Conservation (phyloP, 176 grass and related monocot genomes). For the Puya raimondii region DNA sequence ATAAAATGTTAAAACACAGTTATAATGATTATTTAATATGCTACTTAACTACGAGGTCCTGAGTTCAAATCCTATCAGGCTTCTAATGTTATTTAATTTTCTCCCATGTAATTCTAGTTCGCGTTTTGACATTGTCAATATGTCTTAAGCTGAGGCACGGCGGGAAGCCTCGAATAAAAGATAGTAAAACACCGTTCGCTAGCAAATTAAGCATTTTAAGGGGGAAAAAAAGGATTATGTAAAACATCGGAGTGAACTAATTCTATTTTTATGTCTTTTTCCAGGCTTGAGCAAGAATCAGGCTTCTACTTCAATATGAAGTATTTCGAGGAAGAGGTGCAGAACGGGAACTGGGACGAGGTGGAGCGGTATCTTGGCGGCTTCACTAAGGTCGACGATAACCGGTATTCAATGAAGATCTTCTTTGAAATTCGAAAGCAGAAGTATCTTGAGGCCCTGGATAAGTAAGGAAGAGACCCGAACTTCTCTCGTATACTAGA, state of each 20-base stretch:
- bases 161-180: no score
- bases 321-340: constrained; percentile 78
- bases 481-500: neutral
- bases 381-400: constrained; percentile 84
- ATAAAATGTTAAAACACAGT: no score
- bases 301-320: constrained; percentile 97
- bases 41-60: neutral
- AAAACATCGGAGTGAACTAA: no score
- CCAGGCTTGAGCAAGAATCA: constrained; percentile 80
- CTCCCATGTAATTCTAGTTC: no score
- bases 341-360: constrained; percentile 75
- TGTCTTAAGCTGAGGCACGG: no score
- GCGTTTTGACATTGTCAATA: no score
- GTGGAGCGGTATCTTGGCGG: constrained; percentile 79
- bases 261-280: constrained; percentile 8
- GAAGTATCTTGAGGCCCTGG: constrained; percentile 81
- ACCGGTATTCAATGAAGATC: constrained; percentile 81
- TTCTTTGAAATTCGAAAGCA: constrained; percentile 91
- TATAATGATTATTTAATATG: neutral
- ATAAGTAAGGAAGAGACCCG: constrained; percentile 43
- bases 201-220: no score
- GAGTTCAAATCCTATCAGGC: no score
- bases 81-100: no score
- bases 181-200: no score
- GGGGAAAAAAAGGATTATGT: no score